phyloP scores from a whole-genome alignment of 2,329 filamentous ascomycete genomes.

The Claviceps sp. region DNA sequence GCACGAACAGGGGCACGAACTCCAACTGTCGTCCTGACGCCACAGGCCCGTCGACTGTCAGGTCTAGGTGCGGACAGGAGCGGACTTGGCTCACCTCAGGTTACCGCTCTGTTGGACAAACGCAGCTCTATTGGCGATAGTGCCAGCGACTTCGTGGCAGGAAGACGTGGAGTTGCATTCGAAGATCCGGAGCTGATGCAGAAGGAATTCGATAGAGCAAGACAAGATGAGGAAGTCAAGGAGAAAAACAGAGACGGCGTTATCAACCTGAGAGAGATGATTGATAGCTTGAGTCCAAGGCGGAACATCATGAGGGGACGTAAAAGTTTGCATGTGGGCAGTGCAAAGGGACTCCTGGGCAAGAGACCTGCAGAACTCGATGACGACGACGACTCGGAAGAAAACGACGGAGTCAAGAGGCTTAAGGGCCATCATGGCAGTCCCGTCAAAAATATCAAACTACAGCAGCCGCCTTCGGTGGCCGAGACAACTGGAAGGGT shows the following conservation, averaged over 20 bases:
- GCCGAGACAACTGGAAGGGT: slow-evolving; percentile 51
- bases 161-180: slow-evolving; percentile 41
- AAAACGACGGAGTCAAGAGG: slow-evolving; percentile 50
- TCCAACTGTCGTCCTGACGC: slow-evolving; percentile 48
- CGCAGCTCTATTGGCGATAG: slow-evolving; percentile 58
- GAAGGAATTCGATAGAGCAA: slow-evolving; percentile 47
- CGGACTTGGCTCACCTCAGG: slow-evolving; percentile 62
- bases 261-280: slow-evolving; percentile 60
- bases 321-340: slow-evolving; percentile 66
- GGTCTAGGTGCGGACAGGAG: slow-evolving; percentile 56
- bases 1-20: slow-evolving; percentile 41
- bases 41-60: slow-evolving; percentile 39
- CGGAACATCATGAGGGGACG: slow-evolving; percentile 52
- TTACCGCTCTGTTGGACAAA: slow-evolving; percentile 57
- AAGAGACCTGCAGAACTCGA: slow-evolving; percentile 64
- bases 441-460: slow-evolving; percentile 60
- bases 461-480: slow-evolving; percentile 56
- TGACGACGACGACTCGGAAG: slow-evolving; percentile 45
- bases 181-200: slow-evolving; percentile 51
- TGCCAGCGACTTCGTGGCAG: slow-evolving; percentile 49
- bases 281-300: slow-evolving; percentile 63
- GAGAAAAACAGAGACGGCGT: slow-evolving; percentile 50
- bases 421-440: slow-evolving; percentile 60
- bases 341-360: slow-evolving; percentile 58
- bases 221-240: slow-evolving; percentile 43